phyloP scores from a whole-genome alignment of 768 basidiomycete species.

The Lactarius psammicola region DNA sequence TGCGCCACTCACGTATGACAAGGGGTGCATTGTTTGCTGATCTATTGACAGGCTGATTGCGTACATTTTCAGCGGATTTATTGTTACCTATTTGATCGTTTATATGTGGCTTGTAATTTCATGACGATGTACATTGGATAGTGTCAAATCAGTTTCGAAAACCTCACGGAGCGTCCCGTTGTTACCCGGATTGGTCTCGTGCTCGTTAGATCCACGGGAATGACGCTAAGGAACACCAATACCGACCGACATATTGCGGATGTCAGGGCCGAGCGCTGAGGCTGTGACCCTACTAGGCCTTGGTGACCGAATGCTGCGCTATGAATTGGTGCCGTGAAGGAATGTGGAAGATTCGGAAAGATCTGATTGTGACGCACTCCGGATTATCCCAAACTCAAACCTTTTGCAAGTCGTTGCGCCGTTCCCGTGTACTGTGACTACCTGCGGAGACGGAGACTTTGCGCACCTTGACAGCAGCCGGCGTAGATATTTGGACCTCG shows the following conservation, averaged over 20 bases:
- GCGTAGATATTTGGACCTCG: conserved; percentile 16
- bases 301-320: not conserved
- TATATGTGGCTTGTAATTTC: not conserved
- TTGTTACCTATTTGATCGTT: not conserved
- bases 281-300: not conserved
- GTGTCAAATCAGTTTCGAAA: not conserved
- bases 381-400: not conserved
- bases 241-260: not conserved
- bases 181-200: not conserved
- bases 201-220: not conserved
- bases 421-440: not conserved
- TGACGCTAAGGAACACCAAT: not conserved
- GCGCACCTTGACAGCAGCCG: not conserved
- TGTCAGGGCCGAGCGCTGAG: not conserved
- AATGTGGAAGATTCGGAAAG: not conserved
- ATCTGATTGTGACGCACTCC: not conserved
- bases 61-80: not conserved
- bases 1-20: conserved; percentile 5
- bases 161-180: not conserved
- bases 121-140: not conserved
- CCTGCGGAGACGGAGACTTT: not conserved
- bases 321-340: too few species aligned
- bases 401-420: not conserved
- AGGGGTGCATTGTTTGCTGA: conserved; percentile 19
- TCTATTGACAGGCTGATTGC: not conserved